Evolutionary conservation across 1,139 yeast species (phyloP), one percentile per base, ranked within the genome.

Genomic region (Chernovozyma aurita): DNA sequence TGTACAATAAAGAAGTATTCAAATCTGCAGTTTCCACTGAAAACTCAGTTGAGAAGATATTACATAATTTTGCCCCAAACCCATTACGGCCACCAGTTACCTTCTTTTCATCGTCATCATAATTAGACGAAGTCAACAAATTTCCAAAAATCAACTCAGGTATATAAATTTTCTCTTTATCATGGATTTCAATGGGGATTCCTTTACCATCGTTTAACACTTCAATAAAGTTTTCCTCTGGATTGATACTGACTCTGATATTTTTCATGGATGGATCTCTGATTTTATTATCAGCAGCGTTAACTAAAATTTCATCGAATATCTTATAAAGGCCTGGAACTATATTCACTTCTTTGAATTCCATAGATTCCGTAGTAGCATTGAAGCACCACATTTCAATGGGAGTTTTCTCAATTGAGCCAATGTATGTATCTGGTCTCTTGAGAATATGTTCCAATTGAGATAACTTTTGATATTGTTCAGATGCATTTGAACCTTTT

Each of bases 51-150:
- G 97, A 88, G 55, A 87, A 87, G 49, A 94, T 85, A 63, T 94
- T 85, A 86, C 59, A 94, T 41, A 70, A 68, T 57, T 94, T 94
- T 33, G 99, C 98, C 61, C 99, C 99, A 57, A 79, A 94, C 46
- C 98, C 98, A 57, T 94, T 94, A 70, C 99, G 79, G 61, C 99
- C 99, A 67, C 98, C 99, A 2, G 96, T 87, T 20, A 94, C 97
- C 59, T 94, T 94, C 63, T 85, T 86, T 53, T 92, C 85, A 46
- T 92, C 79, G 56, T 94, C 98, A 56, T 94, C 96, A 59, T 94
- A 94, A 60, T 94, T 94, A 24, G 96, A 86, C 2, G 97, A 90
- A 0, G 98, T 94, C 49, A 94, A 74, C 44, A 94, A 74, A 54
- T 92, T 88, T 41, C 99, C 99, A 60, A 94, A 94, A 50, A 94